Evolutionary conservation across 768 basidiomycete genomes (phyloP).

Genomic region (Mycena indigotica): DNA sequence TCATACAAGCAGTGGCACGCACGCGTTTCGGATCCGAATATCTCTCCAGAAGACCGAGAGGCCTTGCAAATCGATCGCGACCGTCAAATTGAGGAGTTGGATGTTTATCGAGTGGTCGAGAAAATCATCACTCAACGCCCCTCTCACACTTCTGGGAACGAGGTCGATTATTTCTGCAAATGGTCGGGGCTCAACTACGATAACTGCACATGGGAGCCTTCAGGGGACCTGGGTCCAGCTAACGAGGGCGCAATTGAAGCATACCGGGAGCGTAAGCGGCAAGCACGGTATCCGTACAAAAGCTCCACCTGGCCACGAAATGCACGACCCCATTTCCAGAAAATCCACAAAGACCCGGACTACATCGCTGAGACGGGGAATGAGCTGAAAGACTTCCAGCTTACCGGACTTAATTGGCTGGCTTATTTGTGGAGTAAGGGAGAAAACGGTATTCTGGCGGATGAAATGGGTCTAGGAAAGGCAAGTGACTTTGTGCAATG

Average conservation of each 20-base stretch:
- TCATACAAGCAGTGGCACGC: slow-evolving; percentile 75
- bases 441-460: slow-evolving; percentile 95
- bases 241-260: slow-evolving; percentile 79
- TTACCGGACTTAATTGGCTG: slow-evolving; percentile 98
- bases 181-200: slow-evolving; percentile 94
- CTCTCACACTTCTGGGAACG: slow-evolving; percentile 73
- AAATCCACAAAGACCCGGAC: slow-evolving; percentile 85
- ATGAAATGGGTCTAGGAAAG: slow-evolving; percentile 99
- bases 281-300: slow-evolving; percentile 84
- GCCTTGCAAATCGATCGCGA: slow-evolving; percentile 88
- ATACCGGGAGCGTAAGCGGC: slow-evolving; percentile 74
- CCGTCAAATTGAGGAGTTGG: slow-evolving; percentile 87
- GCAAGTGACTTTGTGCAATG: slow-evolving; percentile 33
- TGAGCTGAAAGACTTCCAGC: slow-evolving; percentile 93
- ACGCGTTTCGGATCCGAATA: slow-evolving; percentile 61
- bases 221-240: slow-evolving; percentile 76
- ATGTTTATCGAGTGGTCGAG: slow-evolving; percentile 89
- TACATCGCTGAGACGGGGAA: slow-evolving; percentile 82
- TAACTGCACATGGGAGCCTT: slow-evolving; percentile 93
- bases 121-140: slow-evolving; percentile 37
- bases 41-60: slow-evolving; percentile 88
- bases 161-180: slow-evolving; percentile 93
- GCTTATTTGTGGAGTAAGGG: slow-evolving; percentile 93
- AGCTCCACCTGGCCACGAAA: slow-evolving; percentile 67
- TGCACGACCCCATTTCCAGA: slow-evolving; percentile 76